Conservation (phyloP, 2,329 filamentous ascomycete species). For the Sporothrix curviconia region DNA sequence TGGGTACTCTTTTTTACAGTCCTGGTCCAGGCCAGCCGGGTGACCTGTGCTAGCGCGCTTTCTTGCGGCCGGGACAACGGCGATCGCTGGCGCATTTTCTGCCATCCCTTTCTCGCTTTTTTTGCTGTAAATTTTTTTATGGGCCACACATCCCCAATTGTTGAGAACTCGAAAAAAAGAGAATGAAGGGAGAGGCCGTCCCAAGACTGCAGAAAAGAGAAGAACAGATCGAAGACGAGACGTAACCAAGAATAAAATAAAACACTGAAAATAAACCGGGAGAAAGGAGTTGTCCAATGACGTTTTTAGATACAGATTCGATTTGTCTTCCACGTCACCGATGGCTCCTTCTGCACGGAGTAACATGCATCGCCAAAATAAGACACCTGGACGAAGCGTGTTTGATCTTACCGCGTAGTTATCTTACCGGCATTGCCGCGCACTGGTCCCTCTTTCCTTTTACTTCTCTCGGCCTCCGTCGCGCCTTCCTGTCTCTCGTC, state of each 20-base stretch:
- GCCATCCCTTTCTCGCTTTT: not conserved
- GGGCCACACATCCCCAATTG: constrained; percentile 14
- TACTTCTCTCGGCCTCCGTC: not conserved
- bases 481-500: not conserved
- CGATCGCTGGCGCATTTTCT: not conserved
- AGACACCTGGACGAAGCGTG: not conserved
- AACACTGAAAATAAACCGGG: not conserved
- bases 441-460: not conserved
- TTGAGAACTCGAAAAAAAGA: constrained; percentile 10
- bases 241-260: not conserved
- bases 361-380: no score
- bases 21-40: not conserved
- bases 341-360: not conserved
- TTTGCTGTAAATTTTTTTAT: not conserved
- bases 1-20: no score
- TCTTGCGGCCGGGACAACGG: constrained; percentile 12
- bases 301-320: not conserved
- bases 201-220: not conserved
- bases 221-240: not conserved
- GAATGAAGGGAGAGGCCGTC: not conserved
- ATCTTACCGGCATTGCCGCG: constrained; percentile 9
- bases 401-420: constrained; percentile 11
- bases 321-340: not conserved
- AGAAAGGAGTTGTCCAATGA: not conserved
- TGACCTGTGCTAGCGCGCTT: not conserved